Base-by-base conservation (phyloP, 768 basidiomycete genomes). In the Suillus hirtellus region DNA sequence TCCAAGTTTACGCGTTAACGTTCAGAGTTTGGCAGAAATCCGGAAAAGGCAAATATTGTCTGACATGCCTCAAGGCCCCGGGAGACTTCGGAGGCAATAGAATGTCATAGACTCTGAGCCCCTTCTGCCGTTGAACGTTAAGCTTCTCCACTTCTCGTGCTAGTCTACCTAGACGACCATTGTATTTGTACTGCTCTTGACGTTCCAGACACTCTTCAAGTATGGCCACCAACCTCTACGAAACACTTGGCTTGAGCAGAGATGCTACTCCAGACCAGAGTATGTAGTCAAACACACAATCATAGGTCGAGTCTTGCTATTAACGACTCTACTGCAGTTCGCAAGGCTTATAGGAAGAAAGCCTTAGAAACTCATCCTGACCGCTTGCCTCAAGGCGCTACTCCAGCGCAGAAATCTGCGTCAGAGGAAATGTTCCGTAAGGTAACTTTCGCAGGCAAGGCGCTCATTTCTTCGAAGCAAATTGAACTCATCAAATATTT, bases 311-410 rank as follows among this genome's bases (percentile, higher is more conserved):
- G 11, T 60, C 59, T n/a, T 55, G 55, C 21, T 37, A 17, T 64
- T 70, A 49, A 68, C 40, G 9, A 19, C 37, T 4, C 37, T 40
- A 47, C 49, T 27, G 43, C 65, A 93, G 90, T 93, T 66, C 84
- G 89, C 65, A 90, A 83, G 68, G 91, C 91, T n/a, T 93, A 93
- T 80, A 87, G 83, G 73, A 85, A 80, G 75, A 82, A 77, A 70
- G 91, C 91, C 2, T 71, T 93, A 34, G 78, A 86, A 62, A 93
- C 89, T 2, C 91, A 93, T 71, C 91, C 91, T 6, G 91, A 93
- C 70, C 80, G 91, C 50, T 79, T 90, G 2, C 81, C 84, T 5
- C 84, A 77, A 46, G 80, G 80, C 17, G 80, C 82, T n/a, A 83
- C 86, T 34, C 67, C 79, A 14, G 82, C 80, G 9, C 82, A 91